These are phyloP conservation scores for Corchorus olitorius DNA, from an alignment of 345 rosid species.

Conservation along the genomic window DNA sequence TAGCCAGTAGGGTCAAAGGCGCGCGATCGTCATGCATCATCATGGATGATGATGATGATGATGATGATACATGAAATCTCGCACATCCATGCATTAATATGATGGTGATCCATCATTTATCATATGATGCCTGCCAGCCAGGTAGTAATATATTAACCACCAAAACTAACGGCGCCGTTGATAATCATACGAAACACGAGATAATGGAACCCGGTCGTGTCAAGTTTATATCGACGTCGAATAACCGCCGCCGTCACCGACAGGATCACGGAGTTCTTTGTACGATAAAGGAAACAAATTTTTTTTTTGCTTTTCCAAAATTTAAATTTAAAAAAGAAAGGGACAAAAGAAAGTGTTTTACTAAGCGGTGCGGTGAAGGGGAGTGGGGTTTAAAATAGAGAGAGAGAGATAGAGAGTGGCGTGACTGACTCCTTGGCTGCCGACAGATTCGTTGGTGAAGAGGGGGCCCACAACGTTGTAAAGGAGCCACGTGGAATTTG, in stretches of 20 bases:
- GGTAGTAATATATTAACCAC: background rate
- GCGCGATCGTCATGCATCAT: background rate
- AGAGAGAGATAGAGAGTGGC: slow-evolving; percentile 21
- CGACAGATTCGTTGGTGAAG: slow-evolving; percentile 33
- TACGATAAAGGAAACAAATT: background rate
- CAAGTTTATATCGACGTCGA: slow-evolving; percentile 7
- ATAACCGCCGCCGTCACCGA: slow-evolving; percentile 31
- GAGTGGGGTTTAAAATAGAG: too few species aligned
- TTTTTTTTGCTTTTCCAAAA: too few species aligned
- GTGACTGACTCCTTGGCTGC: slow-evolving; percentile 35
- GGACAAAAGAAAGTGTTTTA: too few species aligned
- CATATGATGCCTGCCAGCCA: background rate
- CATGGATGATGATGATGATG: background rate
- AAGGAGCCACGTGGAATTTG: slow-evolving; percentile 8
- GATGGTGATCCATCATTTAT: background rate
- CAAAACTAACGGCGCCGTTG: background rate
- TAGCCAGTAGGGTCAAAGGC: too few species aligned
- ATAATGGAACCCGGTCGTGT: background rate
- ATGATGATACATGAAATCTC: background rate
- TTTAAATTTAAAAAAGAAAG: too few species aligned
- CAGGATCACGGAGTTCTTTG: slow-evolving; percentile 31
- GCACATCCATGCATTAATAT: background rate
- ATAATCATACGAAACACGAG: background rate
- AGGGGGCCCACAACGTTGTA: background rate
- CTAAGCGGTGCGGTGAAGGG: too few species aligned